Base-by-base conservation (phyloP, 1,284 basidiomycete species). In the Cutaneotrichosporon spelunceum region DNA sequence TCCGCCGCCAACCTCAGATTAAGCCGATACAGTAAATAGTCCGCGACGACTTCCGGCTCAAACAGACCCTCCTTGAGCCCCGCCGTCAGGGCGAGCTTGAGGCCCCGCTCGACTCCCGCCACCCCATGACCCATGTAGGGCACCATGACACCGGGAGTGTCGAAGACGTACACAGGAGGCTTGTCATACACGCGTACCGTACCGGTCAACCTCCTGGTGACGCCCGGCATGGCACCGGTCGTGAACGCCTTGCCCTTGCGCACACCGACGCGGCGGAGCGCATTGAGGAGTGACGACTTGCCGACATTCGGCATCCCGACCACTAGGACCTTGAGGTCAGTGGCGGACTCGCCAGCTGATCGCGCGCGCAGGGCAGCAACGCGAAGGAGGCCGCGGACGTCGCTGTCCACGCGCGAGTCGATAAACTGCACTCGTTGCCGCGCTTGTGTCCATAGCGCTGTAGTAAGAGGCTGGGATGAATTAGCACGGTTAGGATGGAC, bases 271-370 rank as follows among this genome's bases (percentile, higher is more conserved):
- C 88, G 87, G 47, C 96, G 85, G n/a, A 99, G 82, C 0, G 90
- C 87, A 74, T 99, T 99, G 16, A 99, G 81, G 56, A 99, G 79
- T 4, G 91, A 93, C 29, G 93, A 96, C 81, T 99, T 99, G 53
- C 96, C 96, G 47, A 98, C 93, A 75, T 99, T 99, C 5, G 95
- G 95, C 95, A 99, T 99, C 26, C 95, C 95, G 57, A 94, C 87
- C 26, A 96, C 91, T 6, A 96, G 83, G 9, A 97, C 86, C 72
- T 93, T 92, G 66, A 91, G 80, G 73, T 91, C 88, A 61, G 86
- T 67, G 5, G 62, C 44, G 13, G 65, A 57, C 21, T 68, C 67
- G 55, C 55, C 59, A 10, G 45, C 52, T 5, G 54, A 50, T 2
- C 36, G 23, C 4, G 61, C 64, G 7, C 27, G 47, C 3, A n/a